A percentile compares a stretch with the other conserved stretches of the same genome.
Evolutionary conservation across 1,139 yeast genomes (phyloP).

Genomic region (Blastobotrys niveus): DNA sequence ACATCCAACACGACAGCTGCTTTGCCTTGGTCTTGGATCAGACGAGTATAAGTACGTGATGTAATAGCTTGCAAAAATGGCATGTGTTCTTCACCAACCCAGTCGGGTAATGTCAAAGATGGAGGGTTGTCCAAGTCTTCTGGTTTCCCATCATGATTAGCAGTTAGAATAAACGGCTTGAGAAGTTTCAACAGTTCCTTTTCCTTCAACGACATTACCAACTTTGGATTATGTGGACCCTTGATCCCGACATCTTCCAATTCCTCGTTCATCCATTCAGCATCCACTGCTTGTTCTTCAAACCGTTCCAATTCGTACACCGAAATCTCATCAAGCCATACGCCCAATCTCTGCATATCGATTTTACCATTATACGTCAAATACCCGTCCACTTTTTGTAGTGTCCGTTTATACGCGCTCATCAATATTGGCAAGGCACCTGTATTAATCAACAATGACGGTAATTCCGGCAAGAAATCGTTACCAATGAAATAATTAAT

Average conservation of each 20-base stretch:
- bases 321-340: slow-evolving; percentile 80
- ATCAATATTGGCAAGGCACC: slow-evolving; percentile 92
- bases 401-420: slow-evolving; percentile 78
- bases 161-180: slow-evolving; percentile 26
- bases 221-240: slow-evolving; percentile 41
- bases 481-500: slow-evolving; percentile 95
- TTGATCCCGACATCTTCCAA: slow-evolving; percentile 74
- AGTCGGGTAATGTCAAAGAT: slow-evolving; percentile 16
- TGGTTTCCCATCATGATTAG: slow-evolving; percentile 19
- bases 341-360: slow-evolving; percentile 61
- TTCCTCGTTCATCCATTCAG: slow-evolving; percentile 85
- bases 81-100: slow-evolving; percentile 25
- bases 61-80: slow-evolving; percentile 29
- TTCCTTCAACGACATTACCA: slow-evolving; percentile 66
- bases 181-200: slow-evolving; percentile 36
- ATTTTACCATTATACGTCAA: slow-evolving; percentile 78
- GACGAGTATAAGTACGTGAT: slow-evolving; percentile 24
- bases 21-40: slow-evolving; percentile 23
- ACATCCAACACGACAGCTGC: slow-evolving; percentile 45
- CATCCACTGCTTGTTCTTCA: slow-evolving; percentile 67
- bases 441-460: slow-evolving; percentile 86
- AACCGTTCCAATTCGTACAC: slow-evolving; percentile 53
- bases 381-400: slow-evolving; percentile 74
- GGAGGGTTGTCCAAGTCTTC: slow-evolving; percentile 16
- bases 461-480: slow-evolving; percentile 96